Evolutionary conservation across 441 rosid species (phyloP).

Genomic region (Adansonia madagascariensis): DNA sequence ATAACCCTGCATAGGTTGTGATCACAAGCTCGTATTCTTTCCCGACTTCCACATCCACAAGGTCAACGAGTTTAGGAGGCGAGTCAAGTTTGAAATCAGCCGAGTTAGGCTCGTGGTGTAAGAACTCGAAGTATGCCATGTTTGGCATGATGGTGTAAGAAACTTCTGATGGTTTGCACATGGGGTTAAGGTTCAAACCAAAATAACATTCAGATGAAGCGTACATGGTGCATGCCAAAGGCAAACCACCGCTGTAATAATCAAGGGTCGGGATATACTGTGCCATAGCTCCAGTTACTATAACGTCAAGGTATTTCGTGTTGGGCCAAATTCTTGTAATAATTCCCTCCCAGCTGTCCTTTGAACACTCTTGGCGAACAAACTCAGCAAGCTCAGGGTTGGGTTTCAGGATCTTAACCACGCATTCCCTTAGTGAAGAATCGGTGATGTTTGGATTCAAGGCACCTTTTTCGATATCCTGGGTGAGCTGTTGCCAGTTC

Average conservation of each 20-base stretch:
- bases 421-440: slow-evolving; percentile 43
- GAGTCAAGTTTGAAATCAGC: slow-evolving; percentile 35
- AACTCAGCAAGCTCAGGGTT: slow-evolving; percentile 55
- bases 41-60: slow-evolving; percentile 74
- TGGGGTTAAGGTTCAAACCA: slow-evolving; percentile 86
- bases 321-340: slow-evolving; percentile 85
- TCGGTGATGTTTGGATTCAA: slow-evolving; percentile 54
- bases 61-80: slow-evolving; percentile 53
- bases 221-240: slow-evolving; percentile 90
- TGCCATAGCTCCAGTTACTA: slow-evolving; percentile 94
- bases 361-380: slow-evolving; percentile 49
- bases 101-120: slow-evolving; percentile 54
- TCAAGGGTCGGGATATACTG: slow-evolving; percentile 88
- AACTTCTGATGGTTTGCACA: slow-evolving; percentile 79
- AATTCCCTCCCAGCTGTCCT: slow-evolving; percentile 71
- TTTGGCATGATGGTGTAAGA: slow-evolving; percentile 92
- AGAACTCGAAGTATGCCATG: slow-evolving; percentile 93
- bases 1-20: slow-evolving; percentile 82
- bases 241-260: slow-evolving; percentile 76
- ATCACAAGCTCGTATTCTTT: slow-evolving; percentile 89
- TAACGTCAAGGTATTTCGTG: slow-evolving; percentile 84
- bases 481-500: slow-evolving; percentile 60
- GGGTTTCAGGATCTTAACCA: slow-evolving; percentile 55
- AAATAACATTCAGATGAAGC: slow-evolving; percentile 96
- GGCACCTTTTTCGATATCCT: slow-evolving; percentile 62